Conservation (phyloP, 1,284 basidiomycete genomes). For the Heterobasidion annosum region DNA sequence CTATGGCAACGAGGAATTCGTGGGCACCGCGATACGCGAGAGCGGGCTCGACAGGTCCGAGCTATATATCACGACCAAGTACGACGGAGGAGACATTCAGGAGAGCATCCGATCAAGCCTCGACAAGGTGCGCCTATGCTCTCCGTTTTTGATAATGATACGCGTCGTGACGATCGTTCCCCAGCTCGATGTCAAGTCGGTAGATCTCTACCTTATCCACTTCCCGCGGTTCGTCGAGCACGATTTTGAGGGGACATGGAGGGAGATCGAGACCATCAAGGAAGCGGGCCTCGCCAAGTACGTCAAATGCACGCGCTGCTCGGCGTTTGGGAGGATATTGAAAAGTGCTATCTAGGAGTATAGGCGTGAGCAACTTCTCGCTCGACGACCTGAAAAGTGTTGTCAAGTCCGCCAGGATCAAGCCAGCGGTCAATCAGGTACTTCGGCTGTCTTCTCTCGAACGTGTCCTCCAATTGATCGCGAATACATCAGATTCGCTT, state of each 20-base stretch:
- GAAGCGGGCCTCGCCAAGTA: constrained; percentile 50
- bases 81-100: constrained; percentile 37
- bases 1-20: constrained; percentile 30
- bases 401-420: constrained; percentile 44
- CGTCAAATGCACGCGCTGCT: constrained; percentile 6
- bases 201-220: constrained; percentile 71
- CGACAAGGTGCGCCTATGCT: constrained; percentile 33
- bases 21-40: constrained; percentile 27
- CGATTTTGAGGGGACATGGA: constrained; percentile 50
- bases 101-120: constrained; percentile 50
- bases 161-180: neutral
- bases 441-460: neutral
- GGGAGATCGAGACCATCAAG: constrained; percentile 48
- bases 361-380: constrained; percentile 72
- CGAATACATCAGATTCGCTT: constrained; percentile 39
- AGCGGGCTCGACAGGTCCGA: constrained; percentile 24
- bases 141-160: neutral
- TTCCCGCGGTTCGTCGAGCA: constrained; percentile 34
- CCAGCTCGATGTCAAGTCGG: constrained; percentile 54
- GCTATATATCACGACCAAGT: constrained; percentile 40
- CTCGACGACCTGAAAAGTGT: constrained; percentile 45
- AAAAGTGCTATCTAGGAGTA: constrained; percentile 36
- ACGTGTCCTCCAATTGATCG: neutral
- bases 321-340: neutral
- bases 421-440: constrained; percentile 56